Conservation (phyloP, 2,329 filamentous ascomycete species). For the Passalora sequoiae region DNA sequence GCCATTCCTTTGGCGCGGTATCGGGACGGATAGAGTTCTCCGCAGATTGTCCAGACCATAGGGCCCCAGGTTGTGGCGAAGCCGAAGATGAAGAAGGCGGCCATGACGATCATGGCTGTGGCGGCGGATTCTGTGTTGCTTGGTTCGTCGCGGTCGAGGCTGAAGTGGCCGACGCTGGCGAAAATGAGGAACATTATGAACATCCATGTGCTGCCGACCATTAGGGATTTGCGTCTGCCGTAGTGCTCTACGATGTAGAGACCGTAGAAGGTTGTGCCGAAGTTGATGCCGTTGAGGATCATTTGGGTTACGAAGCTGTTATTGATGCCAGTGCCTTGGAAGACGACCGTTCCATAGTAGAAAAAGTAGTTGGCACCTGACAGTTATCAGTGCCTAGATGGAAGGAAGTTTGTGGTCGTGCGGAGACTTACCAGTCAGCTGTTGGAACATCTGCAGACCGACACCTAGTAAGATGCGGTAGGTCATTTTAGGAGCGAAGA, state of each 20-base stretch:
- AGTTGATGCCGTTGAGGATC: slow-evolving; percentile 44
- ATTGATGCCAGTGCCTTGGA: slow-evolving; percentile 32
- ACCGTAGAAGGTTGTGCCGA: slow-evolving; percentile 41
- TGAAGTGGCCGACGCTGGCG: slow-evolving; percentile 43
- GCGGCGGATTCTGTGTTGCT: slow-evolving; percentile 44
- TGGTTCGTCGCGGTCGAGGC: slow-evolving; percentile 34
- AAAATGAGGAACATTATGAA: slow-evolving; percentile 55
- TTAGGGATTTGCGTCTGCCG: slow-evolving; percentile 43
- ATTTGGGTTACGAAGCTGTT: slow-evolving; percentile 42
- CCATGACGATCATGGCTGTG: slow-evolving; percentile 60
- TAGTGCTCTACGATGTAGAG: slow-evolving; percentile 45
- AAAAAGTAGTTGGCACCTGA: slow-evolving; percentile 62
- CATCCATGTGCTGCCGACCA: slow-evolving; percentile 38
- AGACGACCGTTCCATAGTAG: slow-evolving; percentile 39
- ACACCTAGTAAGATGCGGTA: slow-evolving; percentile 61
- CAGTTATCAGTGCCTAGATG: too few species aligned
- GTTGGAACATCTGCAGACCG: slow-evolving; percentile 50
- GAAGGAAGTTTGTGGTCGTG: too few species aligned
- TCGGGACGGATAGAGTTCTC: slow-evolving; percentile 51
- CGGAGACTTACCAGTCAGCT: slow-evolving; percentile 11
- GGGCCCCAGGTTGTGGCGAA: slow-evolving; percentile 67
- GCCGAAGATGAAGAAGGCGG: slow-evolving; percentile 61
- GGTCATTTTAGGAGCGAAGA: slow-evolving; percentile 61
- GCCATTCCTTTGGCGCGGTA: slow-evolving; percentile 46
- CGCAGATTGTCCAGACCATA: slow-evolving; percentile 55